phyloP scores from a whole-genome alignment of 139 green algal species.

The Chlorella sp. region DNA sequence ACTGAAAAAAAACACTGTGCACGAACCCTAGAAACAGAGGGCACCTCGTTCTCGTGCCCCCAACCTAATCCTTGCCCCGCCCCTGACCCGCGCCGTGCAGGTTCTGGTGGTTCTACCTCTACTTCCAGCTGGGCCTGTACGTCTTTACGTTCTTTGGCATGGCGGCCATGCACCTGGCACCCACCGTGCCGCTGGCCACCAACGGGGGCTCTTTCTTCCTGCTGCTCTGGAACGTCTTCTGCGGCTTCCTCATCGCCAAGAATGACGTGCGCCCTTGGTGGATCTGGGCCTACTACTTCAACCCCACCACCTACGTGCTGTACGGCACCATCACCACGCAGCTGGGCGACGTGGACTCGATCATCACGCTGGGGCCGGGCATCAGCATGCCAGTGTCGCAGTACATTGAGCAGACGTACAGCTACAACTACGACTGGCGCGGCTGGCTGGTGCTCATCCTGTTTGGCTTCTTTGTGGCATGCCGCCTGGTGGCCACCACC shows the following conservation, averaged over 20 bases:
- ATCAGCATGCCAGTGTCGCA: background rate
- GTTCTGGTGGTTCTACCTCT: slow-evolving; percentile 27
- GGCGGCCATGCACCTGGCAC: slow-evolving; percentile 10
- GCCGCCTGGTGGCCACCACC: too few species aligned
- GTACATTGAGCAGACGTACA: slow-evolving; percentile 11
- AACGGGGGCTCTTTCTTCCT: background rate
- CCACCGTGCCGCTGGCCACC: slow-evolving; percentile 6
- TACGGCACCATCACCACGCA: slow-evolving; percentile 14
- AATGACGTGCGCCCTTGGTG: slow-evolving; percentile 1
- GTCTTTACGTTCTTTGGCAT: slow-evolving; percentile 25
- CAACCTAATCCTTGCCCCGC: background rate
- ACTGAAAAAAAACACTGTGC: too few species aligned
- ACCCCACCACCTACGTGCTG: slow-evolving; percentile 10
- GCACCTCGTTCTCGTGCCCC: background rate
- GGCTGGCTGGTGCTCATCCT: slow-evolving; percentile 25
- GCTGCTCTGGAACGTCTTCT: slow-evolving; percentile 22
- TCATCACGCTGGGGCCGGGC: background rate
- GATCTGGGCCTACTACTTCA: slow-evolving; percentile 18
- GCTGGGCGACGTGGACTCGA: slow-evolving; percentile 15
- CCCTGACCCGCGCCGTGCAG: background rate
- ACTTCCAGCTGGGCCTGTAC: slow-evolving; percentile 10
- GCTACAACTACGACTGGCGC: slow-evolving; percentile 21
- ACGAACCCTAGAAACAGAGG: too few species aligned
- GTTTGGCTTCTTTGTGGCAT: slow-evolving; percentile 2
- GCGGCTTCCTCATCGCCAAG: slow-evolving; percentile 1